Base-by-base conservation (phyloP, 257 asterid genomes). In the Solanum stenotomum region DNA sequence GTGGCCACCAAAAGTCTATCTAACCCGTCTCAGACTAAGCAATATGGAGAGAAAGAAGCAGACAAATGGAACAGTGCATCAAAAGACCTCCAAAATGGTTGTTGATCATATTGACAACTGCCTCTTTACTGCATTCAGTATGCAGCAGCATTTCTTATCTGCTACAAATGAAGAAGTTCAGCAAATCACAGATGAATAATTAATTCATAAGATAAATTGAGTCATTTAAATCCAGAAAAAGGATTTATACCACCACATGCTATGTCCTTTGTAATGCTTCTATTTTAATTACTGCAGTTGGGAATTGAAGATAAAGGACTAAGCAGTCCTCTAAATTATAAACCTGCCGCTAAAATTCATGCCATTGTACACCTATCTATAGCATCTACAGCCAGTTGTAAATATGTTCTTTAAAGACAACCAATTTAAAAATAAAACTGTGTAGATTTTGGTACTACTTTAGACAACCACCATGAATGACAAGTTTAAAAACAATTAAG, bases 11-110 rank as follows among this genome's bases (percentile, higher is more conserved):
- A n/a, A 87, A 82, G 79, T 84, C 85, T 88, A 79, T 83, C 35
- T 77, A 88, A 76, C 93, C 91, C 91, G 90, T 92, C 87, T 88
- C 90, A 52, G 92, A 89, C 77, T n/a, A 83, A 72, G 88, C 74
- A 88, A 71, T 85, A 63, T 37, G 46, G 72, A 82, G 78, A 90
- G 16, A 82, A 61, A 85, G 87, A 87, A 44, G 42, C 88, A 72
- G 86, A 52, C 56, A 78, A 29, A 71, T 42, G 35, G 35, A 87
- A 79, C 56, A 59, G 86, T 33, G 22, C 63, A 56, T 77, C 44
- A 67, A 46, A 91, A 31, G 89, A 49, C 85, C 75, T 16, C 84
- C 75, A 79, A 61, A 49, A 38, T 86, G 75, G 40, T 88, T 90
- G 68, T 87, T 87, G 68, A 88, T 61, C 90, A 82, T 88, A 90